These are phyloP conservation scores for Plasmodium chabaudi DNA, from an alignment of 169 alveolate species.

Conservation along the genomic window DNA sequence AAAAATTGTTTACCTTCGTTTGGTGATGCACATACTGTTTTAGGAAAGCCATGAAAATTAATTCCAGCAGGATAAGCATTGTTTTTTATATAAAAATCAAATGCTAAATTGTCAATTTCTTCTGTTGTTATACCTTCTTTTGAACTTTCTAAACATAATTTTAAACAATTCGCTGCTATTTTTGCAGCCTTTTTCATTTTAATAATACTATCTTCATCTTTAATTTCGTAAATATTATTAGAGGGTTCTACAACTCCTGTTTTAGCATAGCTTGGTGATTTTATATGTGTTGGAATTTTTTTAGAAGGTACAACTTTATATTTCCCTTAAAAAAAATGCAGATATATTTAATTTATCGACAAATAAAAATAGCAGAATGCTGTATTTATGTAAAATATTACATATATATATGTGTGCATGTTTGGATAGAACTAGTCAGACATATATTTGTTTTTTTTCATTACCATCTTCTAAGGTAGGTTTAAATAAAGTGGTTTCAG, in stretches of 20 bases:
- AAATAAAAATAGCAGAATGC: neutral
- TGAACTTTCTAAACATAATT: slow-evolving; percentile 81
- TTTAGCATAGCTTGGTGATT: slow-evolving; percentile 80
- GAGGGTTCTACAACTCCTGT: slow-evolving; percentile 52
- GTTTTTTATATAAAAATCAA: slow-evolving; percentile 86
- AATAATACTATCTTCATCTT: slow-evolving; percentile 69
- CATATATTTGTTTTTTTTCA: slow-evolving; percentile 10
- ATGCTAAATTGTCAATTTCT: slow-evolving; percentile 91
- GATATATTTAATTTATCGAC: neutral
- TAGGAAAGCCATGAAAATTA: slow-evolving; percentile 94
- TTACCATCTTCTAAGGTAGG: slow-evolving; percentile 76
- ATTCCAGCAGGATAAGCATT: slow-evolving; percentile 96
- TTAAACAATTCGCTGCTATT: slow-evolving; percentile 82
- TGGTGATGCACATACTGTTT: slow-evolving; percentile 93
- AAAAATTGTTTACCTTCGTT: slow-evolving; percentile 87
- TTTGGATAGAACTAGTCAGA: neutral
- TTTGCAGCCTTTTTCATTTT: slow-evolving; percentile 82
- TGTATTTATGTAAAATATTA: no score
- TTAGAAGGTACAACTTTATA: slow-evolving; percentile 77
- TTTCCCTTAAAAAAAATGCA: slow-evolving; percentile 76
- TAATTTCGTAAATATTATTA: slow-evolving; percentile 78
- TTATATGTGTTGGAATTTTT: slow-evolving; percentile 80
- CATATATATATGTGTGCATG: no score
- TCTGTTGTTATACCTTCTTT: slow-evolving; percentile 91
- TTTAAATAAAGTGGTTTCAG: slow-evolving; percentile 27